Conservation (phyloP, 2,329 filamentous ascomycete genomes). For the Pseudonectria foliicola region DNA sequence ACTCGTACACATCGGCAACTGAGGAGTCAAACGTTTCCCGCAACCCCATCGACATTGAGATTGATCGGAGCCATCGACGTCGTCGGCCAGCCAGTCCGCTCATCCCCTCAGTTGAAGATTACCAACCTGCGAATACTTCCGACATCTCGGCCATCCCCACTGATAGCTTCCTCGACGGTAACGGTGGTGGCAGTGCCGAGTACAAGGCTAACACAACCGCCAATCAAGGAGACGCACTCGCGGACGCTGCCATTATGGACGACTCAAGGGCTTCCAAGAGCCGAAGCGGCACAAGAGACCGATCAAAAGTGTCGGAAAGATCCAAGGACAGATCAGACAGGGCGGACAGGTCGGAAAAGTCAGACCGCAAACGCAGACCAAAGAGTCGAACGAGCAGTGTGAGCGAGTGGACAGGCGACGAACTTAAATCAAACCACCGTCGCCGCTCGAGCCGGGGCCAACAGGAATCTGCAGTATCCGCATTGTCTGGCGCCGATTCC, state of each 20-base stretch:
- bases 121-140: slow-evolving; percentile 61
- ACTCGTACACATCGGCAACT: slow-evolving; percentile 69
- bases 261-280: slow-evolving; percentile 35
- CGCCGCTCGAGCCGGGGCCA: slow-evolving; percentile 45
- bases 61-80: slow-evolving; percentile 54
- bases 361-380: slow-evolving; percentile 40
- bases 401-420: slow-evolving; percentile 41
- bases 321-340: slow-evolving; percentile 43
- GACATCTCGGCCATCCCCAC: slow-evolving; percentile 75
- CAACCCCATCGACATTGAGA: slow-evolving; percentile 83
- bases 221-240: slow-evolving; percentile 30
- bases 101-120: slow-evolving; percentile 53
- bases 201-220: slow-evolving; percentile 36
- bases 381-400: slow-evolving; percentile 45
- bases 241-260: slow-evolving; percentile 36
- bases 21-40: slow-evolving; percentile 71
- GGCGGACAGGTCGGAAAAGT: too few relatives aligned
- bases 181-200: slow-evolving; percentile 37
- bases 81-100: slow-evolving; percentile 62
- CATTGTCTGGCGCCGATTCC: slow-evolving; percentile 46
- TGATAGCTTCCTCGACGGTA: slow-evolving; percentile 56
- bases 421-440: slow-evolving; percentile 38
- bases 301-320: slow-evolving; percentile 32
- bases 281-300: slow-evolving; percentile 36
- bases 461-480: slow-evolving; percentile 44